Base-by-base conservation (phyloP, 2,329 filamentous ascomycete species). In the Diaporthe eres region DNA sequence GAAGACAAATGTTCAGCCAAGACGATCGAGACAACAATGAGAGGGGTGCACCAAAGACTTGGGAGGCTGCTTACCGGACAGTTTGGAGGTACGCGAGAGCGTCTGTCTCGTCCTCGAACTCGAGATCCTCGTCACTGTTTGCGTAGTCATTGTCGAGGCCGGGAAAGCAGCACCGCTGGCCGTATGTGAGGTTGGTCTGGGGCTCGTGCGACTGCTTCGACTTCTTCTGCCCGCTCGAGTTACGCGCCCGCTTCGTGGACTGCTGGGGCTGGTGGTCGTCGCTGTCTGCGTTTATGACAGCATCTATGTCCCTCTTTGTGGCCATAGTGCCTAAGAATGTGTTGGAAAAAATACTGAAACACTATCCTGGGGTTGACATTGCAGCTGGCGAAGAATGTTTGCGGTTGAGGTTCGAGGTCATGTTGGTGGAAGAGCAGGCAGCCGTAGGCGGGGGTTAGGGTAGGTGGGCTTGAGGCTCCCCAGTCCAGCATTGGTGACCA, bases 101-200 rank as follows among this genome's bases (percentile, higher is more conserved):
- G 83, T 94, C 92, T 44, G 88, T 86, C 72, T 92, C 90, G 67
- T 93, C 91, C 65, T 93, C 92, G 78, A 93, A 94, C 74, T 93
- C 91, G 1, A 92, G 84, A 75, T 93, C 91, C 53, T 91, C 89
- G 67, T 90, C 89, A 13, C 82, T 84, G 4, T 86, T 82, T 55
- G 83, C 81, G 75, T 85, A 83, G n/a, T 82, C 78, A 76, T 88
- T 86, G 61, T 91, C 89, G 19, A 91, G 84, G n/a, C 89, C 89
- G 9, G 93, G 92, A 79, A 95, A 94, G 58, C 93, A 93, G 80
- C 91, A 91, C 83, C 92, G 90, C 84, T 95, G 93, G 55, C 94
- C 94, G 83, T 92, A 94, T 3, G 91, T 90, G 13, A 91, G 89
- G 81, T 95, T 89, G 75, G 92, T 87, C 67, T 85, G 84, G 6